phyloP scores from a whole-genome alignment of 2,329 filamentous ascomycete species.

The Davidsoniella neocaledoniae region DNA sequence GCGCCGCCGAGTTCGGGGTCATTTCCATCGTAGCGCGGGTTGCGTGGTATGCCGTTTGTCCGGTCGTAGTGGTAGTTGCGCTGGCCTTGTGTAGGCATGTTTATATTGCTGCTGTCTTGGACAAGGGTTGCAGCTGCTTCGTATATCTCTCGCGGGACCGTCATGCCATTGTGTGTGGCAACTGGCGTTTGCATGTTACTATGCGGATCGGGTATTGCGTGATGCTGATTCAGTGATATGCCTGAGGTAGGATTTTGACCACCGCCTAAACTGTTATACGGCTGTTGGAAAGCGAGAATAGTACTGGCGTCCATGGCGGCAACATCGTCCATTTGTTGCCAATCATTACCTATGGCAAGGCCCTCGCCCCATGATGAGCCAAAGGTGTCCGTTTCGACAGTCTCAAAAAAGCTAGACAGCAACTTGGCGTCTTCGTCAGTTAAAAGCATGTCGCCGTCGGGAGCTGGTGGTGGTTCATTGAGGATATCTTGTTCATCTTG shows the following conservation, averaged over 20 bases:
- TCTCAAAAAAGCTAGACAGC: conserved; percentile 40
- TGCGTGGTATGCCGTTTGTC: background rate
- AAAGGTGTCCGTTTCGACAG: conserved; percentile 34
- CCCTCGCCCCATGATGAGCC: conserved; percentile 34
- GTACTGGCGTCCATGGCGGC: conserved; percentile 15
- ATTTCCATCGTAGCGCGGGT: background rate
- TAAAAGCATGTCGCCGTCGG: conserved; percentile 46
- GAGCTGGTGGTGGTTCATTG: conserved; percentile 31
- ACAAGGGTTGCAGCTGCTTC: conserved; percentile 12
- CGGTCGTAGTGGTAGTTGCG: conserved; percentile 18
- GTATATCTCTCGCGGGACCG: conserved; percentile 6
- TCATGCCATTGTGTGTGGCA: background rate
- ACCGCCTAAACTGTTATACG: conserved; percentile 14
- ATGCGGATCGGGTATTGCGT: conserved; percentile 14
- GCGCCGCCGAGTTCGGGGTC: background rate
- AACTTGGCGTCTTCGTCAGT: conserved; percentile 43
- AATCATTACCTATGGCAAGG: conserved; percentile 32
- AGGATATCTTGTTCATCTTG: conserved; percentile 14
- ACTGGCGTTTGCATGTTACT: background rate
- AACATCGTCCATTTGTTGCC: conserved; percentile 29
- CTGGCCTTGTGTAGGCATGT: conserved; percentile 24
- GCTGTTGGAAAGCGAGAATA: conserved; percentile 12
- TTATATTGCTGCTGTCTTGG: conserved; percentile 17
- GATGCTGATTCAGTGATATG: background rate
- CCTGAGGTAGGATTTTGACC: no score